phyloP scores from a whole-genome alignment of 176 grass and related monocot genomes.

The Oryza officinalis region DNA sequence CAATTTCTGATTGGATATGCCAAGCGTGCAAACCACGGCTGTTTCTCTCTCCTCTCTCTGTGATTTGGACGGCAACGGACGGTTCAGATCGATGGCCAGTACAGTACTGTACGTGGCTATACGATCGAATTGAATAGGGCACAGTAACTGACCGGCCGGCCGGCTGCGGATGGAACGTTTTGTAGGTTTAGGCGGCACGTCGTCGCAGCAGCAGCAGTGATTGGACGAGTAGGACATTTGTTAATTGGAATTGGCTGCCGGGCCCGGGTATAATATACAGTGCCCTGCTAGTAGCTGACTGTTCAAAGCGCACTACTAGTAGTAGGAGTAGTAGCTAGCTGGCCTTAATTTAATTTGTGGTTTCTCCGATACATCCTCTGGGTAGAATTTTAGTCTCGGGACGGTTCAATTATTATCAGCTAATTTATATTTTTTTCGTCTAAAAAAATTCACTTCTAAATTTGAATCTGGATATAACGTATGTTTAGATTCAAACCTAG shows the following conservation, averaged over 20 bases:
- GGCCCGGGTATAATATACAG: not conserved
- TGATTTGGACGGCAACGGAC: not conserved
- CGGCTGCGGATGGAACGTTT: not conserved
- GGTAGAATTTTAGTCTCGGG: too few relatives aligned
- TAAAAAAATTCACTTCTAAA: too few relatives aligned
- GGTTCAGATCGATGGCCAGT: not conserved
- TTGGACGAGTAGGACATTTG: not conserved
- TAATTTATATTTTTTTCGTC: too few relatives aligned
- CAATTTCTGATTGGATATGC: not conserved
- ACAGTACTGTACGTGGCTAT: not conserved
- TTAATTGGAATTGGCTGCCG: not conserved
- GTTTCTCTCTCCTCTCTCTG: not conserved
- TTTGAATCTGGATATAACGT: too few relatives aligned
- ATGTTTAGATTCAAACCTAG: too few relatives aligned
- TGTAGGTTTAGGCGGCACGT: not conserved
- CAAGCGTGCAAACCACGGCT: not conserved
- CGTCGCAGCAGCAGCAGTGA: not conserved
- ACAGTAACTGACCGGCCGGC: too few relatives aligned
- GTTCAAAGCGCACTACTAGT: not conserved
- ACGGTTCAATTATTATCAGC: too few relatives aligned
- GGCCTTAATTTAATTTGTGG: too few relatives aligned
- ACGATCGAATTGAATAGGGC: too few relatives aligned
- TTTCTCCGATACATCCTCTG: too few relatives aligned
- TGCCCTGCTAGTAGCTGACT: not conserved
- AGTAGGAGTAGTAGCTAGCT: too few relatives aligned